These are phyloP conservation scores for Beta lomatogona DNA, from an alignment of 179 eudicot genomes.

Conservation along the genomic window DNA sequence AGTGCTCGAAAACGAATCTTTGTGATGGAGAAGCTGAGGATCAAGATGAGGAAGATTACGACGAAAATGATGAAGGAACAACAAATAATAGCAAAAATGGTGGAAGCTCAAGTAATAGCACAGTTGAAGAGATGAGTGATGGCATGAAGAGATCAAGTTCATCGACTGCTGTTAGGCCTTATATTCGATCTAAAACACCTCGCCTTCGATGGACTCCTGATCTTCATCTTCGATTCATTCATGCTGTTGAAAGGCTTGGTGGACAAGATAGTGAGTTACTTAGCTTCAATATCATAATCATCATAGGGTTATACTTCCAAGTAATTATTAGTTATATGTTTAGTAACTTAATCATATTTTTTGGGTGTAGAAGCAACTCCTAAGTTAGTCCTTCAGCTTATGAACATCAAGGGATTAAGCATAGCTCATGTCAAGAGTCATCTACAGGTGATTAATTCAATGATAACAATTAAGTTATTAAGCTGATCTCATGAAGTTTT, in stretches of 20 bases:
- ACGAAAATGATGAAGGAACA: slow-evolving; percentile 13
- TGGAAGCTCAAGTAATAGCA: slow-evolving; percentile 41
- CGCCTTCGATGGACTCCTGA: slow-evolving; percentile 79
- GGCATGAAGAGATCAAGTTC: slow-evolving; percentile 22
- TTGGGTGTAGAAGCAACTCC: slow-evolving; percentile 67
- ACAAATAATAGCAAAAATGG: slow-evolving; percentile 13
- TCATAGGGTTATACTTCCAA: not conserved
- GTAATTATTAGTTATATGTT: not conserved
- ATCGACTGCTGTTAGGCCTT: slow-evolving; percentile 45
- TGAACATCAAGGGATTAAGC: slow-evolving; percentile 62
- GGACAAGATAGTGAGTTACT: slow-evolving; percentile 64
- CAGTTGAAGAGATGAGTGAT: slow-evolving; percentile 32
- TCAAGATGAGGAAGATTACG: slow-evolving; percentile 34
- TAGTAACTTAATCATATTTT: not conserved
- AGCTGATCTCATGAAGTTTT: no score
- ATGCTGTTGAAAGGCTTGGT: slow-evolving; percentile 70
- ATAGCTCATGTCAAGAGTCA: slow-evolving; percentile 82
- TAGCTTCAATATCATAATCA: not conserved
- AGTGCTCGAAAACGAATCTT: slow-evolving; percentile 32
- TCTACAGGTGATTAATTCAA: slow-evolving; percentile 48
- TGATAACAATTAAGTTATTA: not conserved
- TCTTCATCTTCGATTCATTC: slow-evolving; percentile 68
- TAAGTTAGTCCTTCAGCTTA: slow-evolving; percentile 62
- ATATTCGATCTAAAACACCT: slow-evolving; percentile 70
- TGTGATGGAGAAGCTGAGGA: slow-evolving; percentile 24